Evolutionary conservation across 768 basidiomycete genomes (phyloP), one percentile per base, ranked within the genome.

Genomic region (Zangia roseola): DNA sequence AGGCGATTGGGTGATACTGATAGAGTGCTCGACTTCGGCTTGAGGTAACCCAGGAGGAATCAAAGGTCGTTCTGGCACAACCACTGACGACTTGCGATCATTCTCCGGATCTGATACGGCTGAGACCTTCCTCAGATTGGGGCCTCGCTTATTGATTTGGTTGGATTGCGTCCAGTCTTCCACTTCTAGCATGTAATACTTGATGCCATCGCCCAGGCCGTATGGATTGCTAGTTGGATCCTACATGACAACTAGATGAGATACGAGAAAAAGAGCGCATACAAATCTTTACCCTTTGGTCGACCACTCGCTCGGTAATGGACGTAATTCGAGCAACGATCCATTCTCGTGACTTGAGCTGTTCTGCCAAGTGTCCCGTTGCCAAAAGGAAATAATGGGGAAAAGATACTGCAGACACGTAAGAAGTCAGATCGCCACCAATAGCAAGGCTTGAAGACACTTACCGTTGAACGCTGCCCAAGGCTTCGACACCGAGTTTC

Each of bases 401-500:
- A 70, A 94, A 95, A 10, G 90, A 93, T 9, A 97, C 94, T 93
- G 65, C 45, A 33, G 13, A 30, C 2, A 50, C 7, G 30, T 10
- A n/a, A n/a, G n/a, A n/a, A n/a, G 36, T 47, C 16, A 47, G 43
- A 26, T 37, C 17, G 23, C 28, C 26, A 17, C 20, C 5, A 5
- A 7, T 5, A 16, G 7, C 14, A 14, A 16, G 14, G 2, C 31
- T 31, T 16, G 14, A 16, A 23, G 39, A 35, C 10, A 53, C 83
- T 59, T 63, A 93, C 94, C 89, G 69, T 98, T 99, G 72, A 98
- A 99, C 10, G 97, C 97, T 20, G 95, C 97, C 95, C 97, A 99
- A 1, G 92, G 90, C 65, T 90, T 92, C 36, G 88, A 86, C 6
- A 91, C 81, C 24, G 93, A 92, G 68, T 97, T 97, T 40, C 94